Evolutionary conservation across 2,329 filamentous ascomycete genomes (phyloP).

Genomic region (Microdochium trichocladiopsis): DNA sequence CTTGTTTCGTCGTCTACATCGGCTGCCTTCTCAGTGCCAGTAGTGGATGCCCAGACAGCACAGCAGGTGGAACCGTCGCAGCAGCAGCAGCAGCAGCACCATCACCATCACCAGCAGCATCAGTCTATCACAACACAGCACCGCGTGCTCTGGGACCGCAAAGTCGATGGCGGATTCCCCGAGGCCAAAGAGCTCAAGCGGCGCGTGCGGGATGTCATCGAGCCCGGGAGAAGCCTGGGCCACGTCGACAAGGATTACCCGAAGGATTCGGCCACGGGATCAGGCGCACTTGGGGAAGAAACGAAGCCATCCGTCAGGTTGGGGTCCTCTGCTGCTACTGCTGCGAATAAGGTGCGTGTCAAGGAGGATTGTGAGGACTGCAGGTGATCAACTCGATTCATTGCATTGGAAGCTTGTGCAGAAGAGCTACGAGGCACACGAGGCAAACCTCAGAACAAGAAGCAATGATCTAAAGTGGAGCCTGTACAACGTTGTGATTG

Average conservation of each 20-base stretch:
- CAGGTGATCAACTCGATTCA: not conserved
- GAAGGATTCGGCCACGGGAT: not conserved
- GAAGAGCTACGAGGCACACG: no score
- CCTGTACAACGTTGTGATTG: no score
- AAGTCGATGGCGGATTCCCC: slow-evolving; percentile 80
- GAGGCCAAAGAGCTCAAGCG: slow-evolving; percentile 90
- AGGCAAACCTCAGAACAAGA: no score
- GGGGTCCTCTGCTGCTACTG: no score
- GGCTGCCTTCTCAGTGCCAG: no score
- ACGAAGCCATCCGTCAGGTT: no score
- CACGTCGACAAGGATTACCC: slow-evolving; percentile 61
- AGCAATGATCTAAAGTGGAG: no score
- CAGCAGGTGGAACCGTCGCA: slow-evolving; percentile 2
- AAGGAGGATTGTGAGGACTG: not conserved
- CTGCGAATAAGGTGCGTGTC: no score
- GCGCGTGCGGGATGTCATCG: slow-evolving; percentile 72
- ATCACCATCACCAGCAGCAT: slow-evolving; percentile 9
- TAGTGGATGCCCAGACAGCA: no score
- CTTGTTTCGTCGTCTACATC: no score
- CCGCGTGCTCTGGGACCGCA: slow-evolving; percentile 79
- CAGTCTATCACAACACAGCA: slow-evolving; percentile 17
- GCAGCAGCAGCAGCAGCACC: slow-evolving; percentile 1
- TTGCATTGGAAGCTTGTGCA: no score
- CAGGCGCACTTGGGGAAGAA: no score
- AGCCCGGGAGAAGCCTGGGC: slow-evolving; percentile 70